Percentiles rank a stretch among this genome's conserved stretches.
These are phyloP conservation scores for Cryomyces minteri DNA, from an alignment of 495 filamentous ascomycete genomes.

Conservation along the genomic window DNA sequence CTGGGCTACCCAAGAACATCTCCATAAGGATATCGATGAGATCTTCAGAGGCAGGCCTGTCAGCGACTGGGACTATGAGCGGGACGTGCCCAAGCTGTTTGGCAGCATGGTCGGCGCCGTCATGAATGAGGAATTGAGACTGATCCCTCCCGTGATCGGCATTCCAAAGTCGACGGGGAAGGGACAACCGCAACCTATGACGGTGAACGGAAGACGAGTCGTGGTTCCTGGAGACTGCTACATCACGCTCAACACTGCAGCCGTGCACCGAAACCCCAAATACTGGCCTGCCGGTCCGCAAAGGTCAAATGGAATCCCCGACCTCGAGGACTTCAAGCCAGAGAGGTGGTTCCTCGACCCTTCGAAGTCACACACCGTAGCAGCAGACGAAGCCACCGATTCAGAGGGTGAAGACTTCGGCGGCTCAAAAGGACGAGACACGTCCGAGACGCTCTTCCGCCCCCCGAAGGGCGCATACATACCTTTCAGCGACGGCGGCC, in stretches of 20 bases:
- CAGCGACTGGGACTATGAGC: slow-evolving; percentile 43
- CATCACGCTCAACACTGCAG: slow-evolving; percentile 28
- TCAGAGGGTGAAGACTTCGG: slow-evolving; percentile 33
- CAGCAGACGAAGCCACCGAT: slow-evolving; percentile 23
- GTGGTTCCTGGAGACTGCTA: slow-evolving; percentile 28
- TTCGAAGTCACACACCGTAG: slow-evolving; percentile 17
- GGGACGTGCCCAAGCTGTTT: slow-evolving; percentile 33
- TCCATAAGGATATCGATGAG: slow-evolving; percentile 43
- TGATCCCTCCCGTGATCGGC: slow-evolving; percentile 39
- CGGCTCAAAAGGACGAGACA: slow-evolving; percentile 34
- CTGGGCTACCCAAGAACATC: slow-evolving; percentile 31
- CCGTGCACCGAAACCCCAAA: slow-evolving; percentile 39
- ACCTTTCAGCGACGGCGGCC: slow-evolving; percentile 54
- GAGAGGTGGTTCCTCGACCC: slow-evolving; percentile 38
- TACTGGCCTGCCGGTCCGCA: slow-evolving; percentile 26
- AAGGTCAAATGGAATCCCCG: slow-evolving; percentile 4
- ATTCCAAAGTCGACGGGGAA: slow-evolving; percentile 39
- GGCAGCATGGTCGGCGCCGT: slow-evolving; percentile 44
- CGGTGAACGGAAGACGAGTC: slow-evolving; percentile 28
- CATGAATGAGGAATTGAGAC: slow-evolving; percentile 48
- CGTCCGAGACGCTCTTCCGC: slow-evolving; percentile 32
- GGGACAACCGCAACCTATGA: slow-evolving; percentile 30
- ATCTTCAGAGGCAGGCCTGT: slow-evolving; percentile 32
- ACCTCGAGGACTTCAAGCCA: slow-evolving; percentile 31
- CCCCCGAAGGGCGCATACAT: slow-evolving; percentile 47